Evolutionary conservation across 1,284 basidiomycete genomes (phyloP).

Genomic region (Ustilago bromivora): DNA sequence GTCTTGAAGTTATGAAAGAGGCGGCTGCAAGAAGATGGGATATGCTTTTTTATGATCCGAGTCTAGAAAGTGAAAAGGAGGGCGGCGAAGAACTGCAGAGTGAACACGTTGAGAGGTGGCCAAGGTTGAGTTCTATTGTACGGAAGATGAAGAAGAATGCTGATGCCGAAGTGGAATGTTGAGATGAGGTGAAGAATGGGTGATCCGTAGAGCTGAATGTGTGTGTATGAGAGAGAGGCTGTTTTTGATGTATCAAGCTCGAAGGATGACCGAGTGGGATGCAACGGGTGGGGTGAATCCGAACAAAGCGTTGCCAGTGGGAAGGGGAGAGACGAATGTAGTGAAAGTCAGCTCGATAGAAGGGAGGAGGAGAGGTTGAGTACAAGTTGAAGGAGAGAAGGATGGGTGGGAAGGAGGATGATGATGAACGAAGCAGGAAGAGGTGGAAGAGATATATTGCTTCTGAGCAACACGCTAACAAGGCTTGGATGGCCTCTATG

Average conservation of each 20-base stretch:
- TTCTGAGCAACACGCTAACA: conserved; percentile 11
- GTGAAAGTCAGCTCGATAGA: background rate
- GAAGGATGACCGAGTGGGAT: background rate
- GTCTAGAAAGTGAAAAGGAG: conserved; percentile 1
- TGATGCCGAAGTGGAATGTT: background rate
- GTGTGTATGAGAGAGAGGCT: background rate
- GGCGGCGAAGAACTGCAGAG: background rate
- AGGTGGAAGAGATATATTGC: conserved; percentile 34
- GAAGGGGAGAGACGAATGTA: background rate
- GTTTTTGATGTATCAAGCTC: background rate
- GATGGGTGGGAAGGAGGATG: conserved; percentile 8
- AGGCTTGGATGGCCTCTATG: too few species aligned
- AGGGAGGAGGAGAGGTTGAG: conserved; percentile 7
- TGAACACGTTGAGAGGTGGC: conserved; percentile 2
- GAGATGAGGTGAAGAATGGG: background rate
- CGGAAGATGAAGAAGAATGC: background rate
- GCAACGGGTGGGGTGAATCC: background rate
- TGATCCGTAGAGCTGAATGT: background rate
- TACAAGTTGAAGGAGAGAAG: background rate
- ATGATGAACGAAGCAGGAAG: conserved; percentile 9
- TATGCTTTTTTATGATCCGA: conserved; percentile 12
- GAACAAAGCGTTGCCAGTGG: conserved; percentile 1
- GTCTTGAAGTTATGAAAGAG: conserved; percentile 7
- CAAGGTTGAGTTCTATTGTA: conserved; percentile 4
- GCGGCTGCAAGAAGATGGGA: conserved; percentile 12